Evolutionary conservation across 306 rosid species (phyloP).

Genomic region (Vigna reflexopilosa): DNA sequence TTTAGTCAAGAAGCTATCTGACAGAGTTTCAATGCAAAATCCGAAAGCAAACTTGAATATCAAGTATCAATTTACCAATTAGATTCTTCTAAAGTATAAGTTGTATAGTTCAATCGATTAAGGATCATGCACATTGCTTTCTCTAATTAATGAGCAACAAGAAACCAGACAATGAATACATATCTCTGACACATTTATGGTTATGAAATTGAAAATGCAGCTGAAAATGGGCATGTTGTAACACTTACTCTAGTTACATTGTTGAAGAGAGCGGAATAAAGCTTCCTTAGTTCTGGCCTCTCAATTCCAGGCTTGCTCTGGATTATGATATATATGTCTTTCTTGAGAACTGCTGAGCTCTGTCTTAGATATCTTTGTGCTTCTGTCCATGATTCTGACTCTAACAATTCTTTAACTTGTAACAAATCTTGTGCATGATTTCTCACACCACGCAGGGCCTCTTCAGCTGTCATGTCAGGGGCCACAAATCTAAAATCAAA

Average conservation of each 20-base stretch:
- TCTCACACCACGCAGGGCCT: constrained; percentile 52
- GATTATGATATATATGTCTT: constrained; percentile 70
- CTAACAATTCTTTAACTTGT: constrained; percentile 57
- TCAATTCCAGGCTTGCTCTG: constrained; percentile 66
- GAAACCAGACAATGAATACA: background rate
- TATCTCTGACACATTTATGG: background rate
- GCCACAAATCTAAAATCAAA: constrained; percentile 58
- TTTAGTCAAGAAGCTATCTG: background rate
- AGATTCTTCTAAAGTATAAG: background rate
- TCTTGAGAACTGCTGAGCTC: constrained; percentile 62
- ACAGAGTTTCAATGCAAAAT: constrained; percentile 25
- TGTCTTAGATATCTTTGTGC: constrained; percentile 64
- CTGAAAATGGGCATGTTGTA: background rate
- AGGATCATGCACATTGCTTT: background rate
- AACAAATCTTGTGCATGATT: constrained; percentile 48
- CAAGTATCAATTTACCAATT: background rate
- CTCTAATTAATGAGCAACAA: background rate
- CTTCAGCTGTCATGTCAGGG: constrained; percentile 47
- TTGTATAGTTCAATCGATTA: background rate
- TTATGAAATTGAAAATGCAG: constrained; percentile 15
- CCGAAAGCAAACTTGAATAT: constrained; percentile 36
- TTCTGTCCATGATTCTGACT: constrained; percentile 65
- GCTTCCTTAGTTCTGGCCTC: constrained; percentile 71
- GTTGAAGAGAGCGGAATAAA: constrained; percentile 70
- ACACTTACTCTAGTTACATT: constrained; percentile 53